Conservation (phyloP, 305 asterid genomes). For the Rubia balearica region DNA sequence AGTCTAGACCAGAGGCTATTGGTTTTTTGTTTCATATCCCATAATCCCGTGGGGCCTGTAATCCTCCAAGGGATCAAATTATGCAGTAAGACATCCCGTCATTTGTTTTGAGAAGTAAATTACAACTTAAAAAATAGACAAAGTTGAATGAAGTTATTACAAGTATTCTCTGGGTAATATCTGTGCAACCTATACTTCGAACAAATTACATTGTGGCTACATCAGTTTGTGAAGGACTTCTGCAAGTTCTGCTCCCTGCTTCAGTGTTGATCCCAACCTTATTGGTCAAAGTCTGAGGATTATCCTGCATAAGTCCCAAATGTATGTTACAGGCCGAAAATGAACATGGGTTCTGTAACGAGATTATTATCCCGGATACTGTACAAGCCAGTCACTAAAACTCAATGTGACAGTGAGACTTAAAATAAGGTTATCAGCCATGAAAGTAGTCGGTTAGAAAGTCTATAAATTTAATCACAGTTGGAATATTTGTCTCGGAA, state of each 20-base stretch:
- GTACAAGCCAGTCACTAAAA: neutral
- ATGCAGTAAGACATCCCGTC: too few relatives aligned
- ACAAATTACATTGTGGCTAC: neutral
- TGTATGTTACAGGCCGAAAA: neutral
- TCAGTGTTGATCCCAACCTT: neutral
- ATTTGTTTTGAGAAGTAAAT: too few relatives aligned
- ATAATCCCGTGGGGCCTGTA: too few relatives aligned
- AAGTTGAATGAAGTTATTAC: too few relatives aligned
- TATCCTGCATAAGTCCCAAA: constrained; percentile 13
- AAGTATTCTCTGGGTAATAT: too few relatives aligned
- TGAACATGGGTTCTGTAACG: neutral
- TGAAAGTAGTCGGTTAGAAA: neutral
- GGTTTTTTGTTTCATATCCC: too few relatives aligned
- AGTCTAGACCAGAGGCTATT: too few relatives aligned
- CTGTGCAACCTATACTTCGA: neutral
- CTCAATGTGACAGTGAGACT: neutral
- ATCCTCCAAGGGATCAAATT: too few relatives aligned
- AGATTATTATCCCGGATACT: neutral
- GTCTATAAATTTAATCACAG: neutral
- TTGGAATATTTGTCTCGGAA: neutral
- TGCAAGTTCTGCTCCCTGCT: constrained; percentile 5
- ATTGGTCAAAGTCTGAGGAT: neutral
- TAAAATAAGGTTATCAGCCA: neutral
- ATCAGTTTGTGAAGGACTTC: neutral
- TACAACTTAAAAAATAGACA: too few relatives aligned